Percentiles rank a stretch among this genome's conserved stretches.
phyloP scores from a whole-genome alignment of 1,139 yeast genomes.

The Candida sojae region DNA sequence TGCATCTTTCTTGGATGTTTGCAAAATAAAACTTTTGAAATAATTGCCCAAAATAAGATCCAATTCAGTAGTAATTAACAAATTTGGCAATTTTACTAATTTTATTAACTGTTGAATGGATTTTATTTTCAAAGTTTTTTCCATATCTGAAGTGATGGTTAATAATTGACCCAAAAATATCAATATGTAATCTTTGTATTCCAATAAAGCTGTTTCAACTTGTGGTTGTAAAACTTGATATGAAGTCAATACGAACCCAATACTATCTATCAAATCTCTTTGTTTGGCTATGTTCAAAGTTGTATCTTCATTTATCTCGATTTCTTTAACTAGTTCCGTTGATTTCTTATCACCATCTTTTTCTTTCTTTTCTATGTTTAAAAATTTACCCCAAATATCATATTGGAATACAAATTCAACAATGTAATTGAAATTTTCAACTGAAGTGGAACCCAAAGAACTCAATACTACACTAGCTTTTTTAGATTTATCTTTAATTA shows the following conservation, averaged over 20 bases:
- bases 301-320: constrained; percentile 28
- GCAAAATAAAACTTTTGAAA: constrained; percentile 57
- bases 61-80: constrained; percentile 55
- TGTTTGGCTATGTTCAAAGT: constrained; percentile 54
- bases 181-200: constrained; percentile 65
- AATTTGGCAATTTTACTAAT: constrained; percentile 46
- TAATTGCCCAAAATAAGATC: constrained; percentile 61
- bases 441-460: constrained; percentile 45
- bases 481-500: constrained; percentile 54
- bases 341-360: constrained; percentile 11
- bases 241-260: constrained; percentile 53
- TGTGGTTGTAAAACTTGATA: constrained; percentile 24
- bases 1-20: constrained; percentile 36
- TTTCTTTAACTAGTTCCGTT: constrained; percentile 17
- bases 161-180: constrained; percentile 67
- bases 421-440: constrained; percentile 46
- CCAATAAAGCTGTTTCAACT: constrained; percentile 16
- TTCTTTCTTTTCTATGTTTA: constrained; percentile 21
- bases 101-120: constrained; percentile 63
- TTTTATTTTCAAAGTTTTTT: constrained; percentile 66
- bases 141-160: constrained; percentile 64
- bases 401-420: constrained; percentile 35
- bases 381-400: constrained; percentile 41
- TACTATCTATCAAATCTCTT: constrained; percentile 58
- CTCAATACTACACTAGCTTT: constrained; percentile 64